Base-by-base conservation (phyloP, 1,284 basidiomycete genomes). In the Pseudozyma thailandica region DNA sequence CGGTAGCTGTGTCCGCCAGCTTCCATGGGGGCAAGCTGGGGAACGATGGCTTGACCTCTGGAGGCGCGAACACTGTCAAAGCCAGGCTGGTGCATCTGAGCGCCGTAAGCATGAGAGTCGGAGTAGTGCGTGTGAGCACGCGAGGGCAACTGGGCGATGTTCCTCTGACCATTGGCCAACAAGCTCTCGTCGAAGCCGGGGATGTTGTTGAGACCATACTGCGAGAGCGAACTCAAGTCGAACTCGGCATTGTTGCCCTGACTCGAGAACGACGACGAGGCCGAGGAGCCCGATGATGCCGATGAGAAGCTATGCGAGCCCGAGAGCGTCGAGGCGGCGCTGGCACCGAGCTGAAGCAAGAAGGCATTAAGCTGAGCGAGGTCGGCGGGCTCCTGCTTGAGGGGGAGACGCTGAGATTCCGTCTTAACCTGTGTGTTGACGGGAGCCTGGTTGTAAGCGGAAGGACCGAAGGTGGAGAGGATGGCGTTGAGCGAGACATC, bases 331-430 rank as follows among this genome's bases (percentile, higher is more conserved):
- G 73, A 72, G 37, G 73, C 74, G 25, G 77, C 77, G 47, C 59
- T 79, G 69, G 65, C 81, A 47, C 80, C 78, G 53, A 84, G 76
- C 65, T 80, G 79, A 18, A 82, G 58, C 16, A 83, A 72, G 71
- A 82, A 82, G 33, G 76, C 64, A 63, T 80, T 79, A 70, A 81
- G 64, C 50, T 83, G 75, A 6, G 80, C 82, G 9, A 83, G 64
- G 57, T 83, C 80, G 15, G 65, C 45, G 9, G 86, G 84, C 42
- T 71, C 57, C 50, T 71, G 68, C 44, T 84, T 80, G 75, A 88
- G 88, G 1, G 87, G 87, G 9, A 37, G 21, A 20, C 62, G 61
- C 20, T 48, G 42, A 18, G 50, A 7, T 21, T 65, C 62, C 31
- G 35, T 39, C 50, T 63, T 63, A 35, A 53, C 33, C 28, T 50